Percentiles rank a stretch among this genome's conserved stretches.
Evolutionary conservation across 108 stramenopile species (phyloP).

Genomic region (Halocafeteria seosinensis): DNA sequence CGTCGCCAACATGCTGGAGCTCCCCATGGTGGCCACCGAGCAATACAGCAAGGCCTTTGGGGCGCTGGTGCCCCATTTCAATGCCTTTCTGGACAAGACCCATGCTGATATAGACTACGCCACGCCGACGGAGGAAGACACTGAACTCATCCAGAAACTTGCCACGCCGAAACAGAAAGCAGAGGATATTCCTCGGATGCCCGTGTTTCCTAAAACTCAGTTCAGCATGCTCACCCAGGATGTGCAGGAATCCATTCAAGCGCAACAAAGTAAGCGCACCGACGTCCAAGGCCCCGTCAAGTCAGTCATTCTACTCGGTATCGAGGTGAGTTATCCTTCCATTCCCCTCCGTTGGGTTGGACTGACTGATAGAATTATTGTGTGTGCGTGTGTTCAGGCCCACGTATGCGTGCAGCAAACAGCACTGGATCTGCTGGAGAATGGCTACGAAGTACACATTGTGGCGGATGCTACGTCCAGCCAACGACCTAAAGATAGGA

Average conservation of each 20-base stretch:
- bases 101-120: too few relatives aligned
- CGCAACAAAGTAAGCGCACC: neutral
- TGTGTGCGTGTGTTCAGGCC: too few relatives aligned
- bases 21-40: conserved; percentile 73
- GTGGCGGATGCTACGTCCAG: conserved; percentile 64
- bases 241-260: neutral
- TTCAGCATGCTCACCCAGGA: conserved; percentile 70
- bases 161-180: too few relatives aligned
- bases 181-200: conserved; percentile 2
- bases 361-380: too few relatives aligned
- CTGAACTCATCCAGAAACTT: too few relatives aligned
- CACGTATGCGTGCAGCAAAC: conserved; percentile 87
- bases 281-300: conserved; percentile 44
- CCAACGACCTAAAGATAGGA: conserved; percentile 53
- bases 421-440: conserved; percentile 59
- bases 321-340: too few relatives aligned
- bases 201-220: conserved; percentile 67
- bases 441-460: conserved; percentile 63
- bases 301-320: conserved; percentile 64
- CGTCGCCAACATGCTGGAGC: conserved; percentile 51
- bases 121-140: too few relatives aligned
- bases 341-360: conserved; percentile 40
- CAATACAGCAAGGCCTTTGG: conserved; percentile 90
- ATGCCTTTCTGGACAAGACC: too few relatives aligned
- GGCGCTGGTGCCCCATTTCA: conserved; percentile 47